Percentiles rank a stretch among this genome's conserved stretches.
phyloP scores from a whole-genome alignment of 2,329 filamentous ascomycete genomes.

The Albifimbria verrucaria region DNA sequence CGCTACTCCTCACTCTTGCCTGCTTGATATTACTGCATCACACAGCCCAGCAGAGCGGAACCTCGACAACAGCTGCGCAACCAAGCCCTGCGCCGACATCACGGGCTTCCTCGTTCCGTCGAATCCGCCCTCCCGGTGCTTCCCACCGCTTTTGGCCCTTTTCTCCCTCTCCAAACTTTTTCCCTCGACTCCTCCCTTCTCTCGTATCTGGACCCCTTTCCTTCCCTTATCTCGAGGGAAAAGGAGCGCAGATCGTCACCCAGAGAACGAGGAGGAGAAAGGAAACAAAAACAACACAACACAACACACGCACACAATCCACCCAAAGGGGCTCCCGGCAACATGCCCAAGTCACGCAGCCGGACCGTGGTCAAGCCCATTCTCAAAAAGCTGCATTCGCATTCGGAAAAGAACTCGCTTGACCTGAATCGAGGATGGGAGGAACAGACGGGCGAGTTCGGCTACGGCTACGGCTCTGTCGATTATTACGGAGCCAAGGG shows the following conservation, averaged over 20 bases:
- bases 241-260: neutral
- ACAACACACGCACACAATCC: no score
- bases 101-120: constrained; percentile 7
- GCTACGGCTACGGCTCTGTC: constrained; percentile 11
- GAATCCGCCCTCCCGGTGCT: neutral
- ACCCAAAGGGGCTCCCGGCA: constrained; percentile 17
- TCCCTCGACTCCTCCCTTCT: no score
- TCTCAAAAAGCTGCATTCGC: constrained; percentile 52
- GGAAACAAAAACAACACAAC: no score
- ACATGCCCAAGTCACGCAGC: constrained; percentile 41
- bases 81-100: constrained; percentile 6
- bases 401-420: constrained; percentile 60
- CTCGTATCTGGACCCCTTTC: no score
- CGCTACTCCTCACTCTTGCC: constrained; percentile 6
- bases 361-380: constrained; percentile 58
- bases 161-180: no score
- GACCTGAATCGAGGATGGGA: constrained; percentile 60
- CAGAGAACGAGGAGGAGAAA: neutral
- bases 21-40: no score
- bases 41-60: no score
- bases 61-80: no score
- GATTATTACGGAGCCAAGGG: constrained; percentile 9
- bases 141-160: neutral
- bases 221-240: neutral
- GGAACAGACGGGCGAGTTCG: constrained; percentile 40